A percentile compares a stretch with the other conserved stretches of the same genome.
Evolutionary conservation across 148 eudicot species (phyloP).

Genomic region (Amaranthus hypochondriacus): DNA sequence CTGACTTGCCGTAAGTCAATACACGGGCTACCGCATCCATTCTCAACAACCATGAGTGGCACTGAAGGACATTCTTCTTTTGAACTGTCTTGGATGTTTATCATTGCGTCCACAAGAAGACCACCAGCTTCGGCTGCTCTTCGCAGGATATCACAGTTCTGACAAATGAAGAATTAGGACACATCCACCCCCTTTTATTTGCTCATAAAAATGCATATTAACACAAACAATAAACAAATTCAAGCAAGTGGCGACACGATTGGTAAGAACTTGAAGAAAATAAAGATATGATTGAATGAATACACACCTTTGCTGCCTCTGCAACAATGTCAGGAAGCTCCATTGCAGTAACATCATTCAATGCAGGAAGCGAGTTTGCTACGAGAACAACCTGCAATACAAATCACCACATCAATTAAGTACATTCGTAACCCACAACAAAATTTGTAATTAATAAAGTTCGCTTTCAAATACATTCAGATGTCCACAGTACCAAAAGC

Average conservation of each 20-base stretch:
- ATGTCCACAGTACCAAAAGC: too few relatives aligned
- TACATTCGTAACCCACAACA: neutral
- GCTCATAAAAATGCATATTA: too few relatives aligned
- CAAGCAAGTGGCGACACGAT: too few relatives aligned
- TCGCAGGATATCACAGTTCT: slow-evolving; percentile 95
- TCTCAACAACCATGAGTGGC: slow-evolving; percentile 93
- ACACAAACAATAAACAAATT: too few relatives aligned
- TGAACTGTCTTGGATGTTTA: slow-evolving; percentile 51
- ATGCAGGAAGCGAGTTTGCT: slow-evolving; percentile 92
- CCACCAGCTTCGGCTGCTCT: slow-evolving; percentile 99
- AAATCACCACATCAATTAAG: neutral
- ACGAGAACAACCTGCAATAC: slow-evolving; percentile 83
- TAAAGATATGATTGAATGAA: neutral
- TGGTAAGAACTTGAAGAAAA: too few relatives aligned
- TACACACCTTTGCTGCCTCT: slow-evolving; percentile 87
- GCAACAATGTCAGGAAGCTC: slow-evolving; percentile 98
- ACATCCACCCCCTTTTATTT: too few relatives aligned
- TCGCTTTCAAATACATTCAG: too few relatives aligned
- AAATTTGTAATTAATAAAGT: too few relatives aligned
- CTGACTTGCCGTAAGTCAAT: slow-evolving; percentile 95
- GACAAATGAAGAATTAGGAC: slow-evolving; percentile 13
- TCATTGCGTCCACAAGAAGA: slow-evolving; percentile 91
- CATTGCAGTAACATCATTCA: slow-evolving; percentile 92
- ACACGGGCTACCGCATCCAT: slow-evolving; percentile 99
- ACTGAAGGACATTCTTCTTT: slow-evolving; percentile 56